Evolutionary conservation across 1,284 basidiomycete genomes (phyloP), one percentile per base, ranked within the genome.

Genomic region (Golubevia pallescens): DNA sequence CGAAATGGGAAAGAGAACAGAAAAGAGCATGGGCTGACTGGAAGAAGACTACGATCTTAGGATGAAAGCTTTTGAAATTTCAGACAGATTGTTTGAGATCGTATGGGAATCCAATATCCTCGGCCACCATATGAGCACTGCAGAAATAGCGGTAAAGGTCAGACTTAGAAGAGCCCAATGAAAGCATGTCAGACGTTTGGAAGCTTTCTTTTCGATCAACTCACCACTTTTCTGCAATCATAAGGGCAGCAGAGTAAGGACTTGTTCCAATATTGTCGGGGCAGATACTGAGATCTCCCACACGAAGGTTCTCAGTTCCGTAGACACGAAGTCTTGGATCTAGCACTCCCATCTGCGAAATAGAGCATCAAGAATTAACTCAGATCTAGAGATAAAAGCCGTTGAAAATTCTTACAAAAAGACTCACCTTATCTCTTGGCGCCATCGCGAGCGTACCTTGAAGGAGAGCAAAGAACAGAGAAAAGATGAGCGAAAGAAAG

Each of bases 251-350:
- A 48, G 42, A 48, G 16, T 48, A 48, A 48, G 42, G 42, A 48
- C 42, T 48, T 48, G 48, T 7, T 61, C 60, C 21, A 48, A 48
- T n/a, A 61, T 52, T 32, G 60, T 61, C 48, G 2, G 60, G n/a
- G 19, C 32, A 20, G 51, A 54, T 14, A 60, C 34, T 42, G 58
- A 3, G 24, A 74, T 89, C 89, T 1, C 88, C 88, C 28, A 90
- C 88, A 5, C 89, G 87, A 10, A 90, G 82, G 74, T 90, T 90
- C 3, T 77, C 71, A 0, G 89, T 89, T 59, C 89, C 88, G 73
- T 90, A 89, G 68, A 16, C 86, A 64, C 75, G 87, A 14, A 89
- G 79, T 63, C 86, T 77, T 3, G 87, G 84, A 64, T 87, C 71
- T 53, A 88, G 88, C 28, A 88, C 88, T 66, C 88, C 87, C 34